Conservation (phyloP, 169 alveolate species). For the Babesia ovata region DNA sequence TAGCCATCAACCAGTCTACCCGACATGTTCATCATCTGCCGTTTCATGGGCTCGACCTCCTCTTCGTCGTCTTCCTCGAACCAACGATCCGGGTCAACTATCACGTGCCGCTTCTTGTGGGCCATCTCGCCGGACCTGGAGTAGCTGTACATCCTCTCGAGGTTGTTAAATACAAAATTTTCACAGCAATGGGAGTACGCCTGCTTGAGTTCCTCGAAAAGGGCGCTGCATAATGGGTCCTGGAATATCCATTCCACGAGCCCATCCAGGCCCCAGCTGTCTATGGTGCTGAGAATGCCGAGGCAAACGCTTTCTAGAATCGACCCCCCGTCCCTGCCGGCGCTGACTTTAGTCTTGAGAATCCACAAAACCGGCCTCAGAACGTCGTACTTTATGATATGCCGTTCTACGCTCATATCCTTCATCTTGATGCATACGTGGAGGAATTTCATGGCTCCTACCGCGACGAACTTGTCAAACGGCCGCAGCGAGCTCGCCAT, state of each 20-base stretch:
- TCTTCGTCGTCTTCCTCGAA: conserved; percentile 71
- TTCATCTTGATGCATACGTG: conserved; percentile 72
- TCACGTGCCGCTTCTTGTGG: conserved; percentile 4
- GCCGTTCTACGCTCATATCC: conserved; percentile 66
- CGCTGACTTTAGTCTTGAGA: conserved; percentile 41
- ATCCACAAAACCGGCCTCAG: conserved; percentile 68
- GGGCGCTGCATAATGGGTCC: conserved; percentile 48
- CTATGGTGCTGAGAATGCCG: conserved; percentile 55
- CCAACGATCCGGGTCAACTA: conserved; percentile 56
- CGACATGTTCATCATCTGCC: not conserved
- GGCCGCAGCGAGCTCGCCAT: conserved; percentile 65
- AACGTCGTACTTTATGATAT: conserved; percentile 50
- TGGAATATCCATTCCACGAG: conserved; percentile 54
- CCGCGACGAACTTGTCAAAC: conserved; percentile 72
- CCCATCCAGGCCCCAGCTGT: conserved; percentile 49
- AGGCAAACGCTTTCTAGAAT: conserved; percentile 65
- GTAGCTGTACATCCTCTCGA: conserved; percentile 34
- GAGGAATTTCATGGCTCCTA: conserved; percentile 74
- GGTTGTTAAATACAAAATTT: conserved; percentile 35
- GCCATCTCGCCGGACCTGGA: conserved; percentile 24
- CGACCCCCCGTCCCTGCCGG: conserved; percentile 40
- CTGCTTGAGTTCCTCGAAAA: conserved; percentile 18
- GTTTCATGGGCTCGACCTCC: conserved; percentile 5
- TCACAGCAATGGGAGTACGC: conserved; percentile 24
- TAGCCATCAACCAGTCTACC: conserved; percentile 50